These are phyloP conservation scores for Keithomyces neogunnii DNA, from an alignment of 2,329 filamentous ascomycete species.

Conservation along the genomic window DNA sequence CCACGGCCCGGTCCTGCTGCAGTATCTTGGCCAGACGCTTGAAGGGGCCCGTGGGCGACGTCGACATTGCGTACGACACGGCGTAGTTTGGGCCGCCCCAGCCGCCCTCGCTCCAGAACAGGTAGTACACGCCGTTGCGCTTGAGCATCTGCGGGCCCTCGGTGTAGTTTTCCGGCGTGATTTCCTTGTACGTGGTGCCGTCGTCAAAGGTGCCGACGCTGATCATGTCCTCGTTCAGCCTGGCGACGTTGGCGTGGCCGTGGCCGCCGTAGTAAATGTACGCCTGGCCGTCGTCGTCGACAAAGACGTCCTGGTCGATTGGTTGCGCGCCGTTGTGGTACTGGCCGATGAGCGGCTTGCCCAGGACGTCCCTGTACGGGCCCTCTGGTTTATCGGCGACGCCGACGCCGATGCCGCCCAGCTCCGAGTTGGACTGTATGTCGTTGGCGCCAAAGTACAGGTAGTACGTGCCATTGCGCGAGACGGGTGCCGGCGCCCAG, in stretches of 20 bases:
- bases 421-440: slow-evolving; percentile 26
- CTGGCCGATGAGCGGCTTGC: slow-evolving; percentile 23
- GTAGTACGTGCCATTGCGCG: slow-evolving; percentile 35
- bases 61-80: slow-evolving; percentile 35
- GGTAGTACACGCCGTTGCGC: slow-evolving; percentile 33
- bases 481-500: slow-evolving; percentile 39
- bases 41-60: slow-evolving; percentile 32
- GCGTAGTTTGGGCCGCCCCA: slow-evolving; percentile 39
- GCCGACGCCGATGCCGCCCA: slow-evolving; percentile 30
- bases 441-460: slow-evolving; percentile 44
- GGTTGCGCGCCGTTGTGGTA: slow-evolving; percentile 38
- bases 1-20: slow-evolving; percentile 29
- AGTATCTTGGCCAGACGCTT: slow-evolving; percentile 29
- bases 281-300: slow-evolving; percentile 33
- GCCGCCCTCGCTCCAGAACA: slow-evolving; percentile 39
- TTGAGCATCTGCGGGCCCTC: slow-evolving; percentile 35
- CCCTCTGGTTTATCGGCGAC: slow-evolving; percentile 25
- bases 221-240: slow-evolving; percentile 31
- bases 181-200: slow-evolving; percentile 30
- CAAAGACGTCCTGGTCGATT: slow-evolving; percentile 31
- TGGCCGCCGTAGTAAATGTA: slow-evolving; percentile 34
- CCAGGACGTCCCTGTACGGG: slow-evolving; percentile 25
- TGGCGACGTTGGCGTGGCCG: slow-evolving; percentile 30
- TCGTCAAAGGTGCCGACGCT: slow-evolving; percentile 33
- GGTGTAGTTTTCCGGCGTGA: slow-evolving; percentile 32